Evolutionary conservation across 495 filamentous ascomycete genomes (phyloP), one percentile per base, ranked within the genome.

Genomic region (Staphylotrichum longicolle): DNA sequence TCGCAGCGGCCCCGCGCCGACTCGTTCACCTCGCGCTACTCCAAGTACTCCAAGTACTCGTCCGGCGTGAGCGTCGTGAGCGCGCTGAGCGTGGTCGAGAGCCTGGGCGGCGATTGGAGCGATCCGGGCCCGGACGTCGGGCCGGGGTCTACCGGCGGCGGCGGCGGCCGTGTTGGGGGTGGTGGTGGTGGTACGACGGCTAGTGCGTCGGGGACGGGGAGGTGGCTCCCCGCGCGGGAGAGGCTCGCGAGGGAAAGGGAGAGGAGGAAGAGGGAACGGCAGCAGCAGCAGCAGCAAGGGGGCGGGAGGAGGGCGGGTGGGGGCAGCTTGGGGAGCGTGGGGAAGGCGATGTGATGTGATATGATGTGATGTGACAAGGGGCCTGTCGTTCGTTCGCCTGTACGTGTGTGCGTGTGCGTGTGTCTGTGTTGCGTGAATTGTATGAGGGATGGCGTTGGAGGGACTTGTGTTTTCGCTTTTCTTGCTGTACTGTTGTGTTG

Each of bases 41-140:
- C 57, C 11, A 59, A 42, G 39, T 59, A 34, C 47, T 51, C 69
- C 34, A 79, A 78, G 52, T 83, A 83, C 66, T 75, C 74, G 11
- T 56, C 54, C 11, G 40, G 54, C 54, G 40, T 56, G 3, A 56
- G 54, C 54, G 40, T 12, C 52, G 20, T 54, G 15, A 34, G 54
- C 77, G 75, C 63, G 15, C 67, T 75, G 0, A 78, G 74, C 52
- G 58, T 78, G 12, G 63, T 41, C 20, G 58, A 34, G 4, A 30
- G 8, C 9, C 4, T 40, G 58, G 74, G 67, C 20, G 20, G 20
- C 40, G 78, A 75, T 15, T 84, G 80, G 80, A 79, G 75, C 50
- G 80, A 82, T 54, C 81, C 80, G 4, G 80, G 79, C 4, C 80
- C 81, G 5, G 80, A 83, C 63, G 74, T 83, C 3, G 79, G 79